Base-by-base conservation (phyloP, 2,329 filamentous ascomycete species). In the Phyllosticta citribraziliensis region DNA sequence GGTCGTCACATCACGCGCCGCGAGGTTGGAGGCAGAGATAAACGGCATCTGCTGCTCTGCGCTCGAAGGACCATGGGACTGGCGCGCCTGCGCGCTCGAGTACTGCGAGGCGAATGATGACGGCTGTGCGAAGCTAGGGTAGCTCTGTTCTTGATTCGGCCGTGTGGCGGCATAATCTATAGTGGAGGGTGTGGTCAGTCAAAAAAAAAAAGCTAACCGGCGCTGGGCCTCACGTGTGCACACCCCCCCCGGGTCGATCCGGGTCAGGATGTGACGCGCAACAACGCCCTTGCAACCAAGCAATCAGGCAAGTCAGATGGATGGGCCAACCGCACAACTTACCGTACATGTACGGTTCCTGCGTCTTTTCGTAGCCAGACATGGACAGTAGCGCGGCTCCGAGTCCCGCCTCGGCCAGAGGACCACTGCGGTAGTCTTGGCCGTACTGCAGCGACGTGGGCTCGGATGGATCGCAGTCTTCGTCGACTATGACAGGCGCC, bases 261-360 rank as follows among this genome's bases (percentile, higher is more conserved):
- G 70, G 72, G 54, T 66, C 68, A 69, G 66, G 66, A 61, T 66
- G 64, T 71, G 69, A 69, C 67, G 66, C 27, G 27, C 27, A 30
- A 66, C 58, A 58, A 62, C 62, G 64, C 64, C 66, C 66, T 61
- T 55, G 59, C 59, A 57, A 61, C 35, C 59, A 57, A 61, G 54
- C 59, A 50, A 57, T 40, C 11, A 22, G 22, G 22, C 22, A 56
- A 57, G 70, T 74, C 72, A 74, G 66, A 70, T 78, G 79, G 66
- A 70, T 78, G 79, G 67, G 75, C 65, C 64, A 67, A 66, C 55
- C 63, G 63, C 63, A 86, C 33, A 11, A 40, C 90, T 79, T 80
- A 95, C 91, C 88, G 77, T 93, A 88, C 79, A 92, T 83, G 74
- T 87, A 88, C 74, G 87, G 81, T 76, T 86, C 81, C 74, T 88